Percentiles rank a stretch among this genome's conserved stretches.
Conservation (phyloP, 208 protist species). For the Perkinsela sp. region DNA sequence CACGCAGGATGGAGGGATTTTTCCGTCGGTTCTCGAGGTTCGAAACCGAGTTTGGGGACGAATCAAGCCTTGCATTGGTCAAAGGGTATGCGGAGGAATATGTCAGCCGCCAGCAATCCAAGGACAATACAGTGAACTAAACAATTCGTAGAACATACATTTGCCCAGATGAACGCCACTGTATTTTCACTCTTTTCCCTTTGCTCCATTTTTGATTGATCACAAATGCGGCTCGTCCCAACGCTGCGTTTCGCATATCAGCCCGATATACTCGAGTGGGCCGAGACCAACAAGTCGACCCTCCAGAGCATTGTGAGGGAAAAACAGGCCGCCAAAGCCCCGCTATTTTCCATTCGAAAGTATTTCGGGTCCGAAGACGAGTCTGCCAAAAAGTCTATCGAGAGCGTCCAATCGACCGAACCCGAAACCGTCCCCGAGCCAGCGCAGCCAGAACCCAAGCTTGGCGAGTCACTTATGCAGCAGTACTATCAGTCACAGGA, state of each 20-base stretch:
- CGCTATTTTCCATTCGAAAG: background rate
- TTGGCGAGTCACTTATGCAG: slow-evolving; percentile 4
- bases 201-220: background rate
- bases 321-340: background rate
- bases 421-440: background rate
- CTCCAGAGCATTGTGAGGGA: background rate
- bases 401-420: too few relatives aligned
- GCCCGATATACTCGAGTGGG: background rate
- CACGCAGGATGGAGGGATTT: background rate
- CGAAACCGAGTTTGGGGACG: background rate
- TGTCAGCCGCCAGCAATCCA: too few relatives aligned
- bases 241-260: background rate
- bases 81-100: background rate
- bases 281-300: background rate
- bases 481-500: slow-evolving; percentile 66
- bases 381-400: background rate
- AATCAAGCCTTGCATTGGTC: background rate
- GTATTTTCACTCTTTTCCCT: too few relatives aligned
- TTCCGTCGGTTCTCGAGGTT: background rate
- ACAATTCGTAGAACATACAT: too few relatives aligned
- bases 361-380: background rate
- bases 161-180: too few relatives aligned
- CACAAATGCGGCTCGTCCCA: background rate
- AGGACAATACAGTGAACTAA: too few relatives aligned
- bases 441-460: background rate